Conservation (phyloP, 106 monocot species). For the Acorus calamus region DNA sequence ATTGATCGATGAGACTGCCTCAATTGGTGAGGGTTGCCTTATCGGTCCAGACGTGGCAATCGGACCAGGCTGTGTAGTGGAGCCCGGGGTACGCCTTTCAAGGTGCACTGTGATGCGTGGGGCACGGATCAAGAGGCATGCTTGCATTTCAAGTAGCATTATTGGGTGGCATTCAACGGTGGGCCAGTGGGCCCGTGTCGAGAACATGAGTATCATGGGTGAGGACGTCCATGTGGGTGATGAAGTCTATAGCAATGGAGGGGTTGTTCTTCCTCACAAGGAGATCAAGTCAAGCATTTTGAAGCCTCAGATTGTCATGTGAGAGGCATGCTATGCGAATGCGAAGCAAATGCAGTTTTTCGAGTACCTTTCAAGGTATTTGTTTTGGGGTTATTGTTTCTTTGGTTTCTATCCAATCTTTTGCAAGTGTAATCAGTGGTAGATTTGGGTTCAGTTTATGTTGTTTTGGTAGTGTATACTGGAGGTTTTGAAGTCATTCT, state of each 20-base stretch:
- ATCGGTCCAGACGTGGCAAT: conserved; percentile 65
- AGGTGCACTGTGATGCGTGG: conserved; percentile 59
- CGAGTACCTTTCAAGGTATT: too few species aligned
- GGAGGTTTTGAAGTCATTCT: too few species aligned
- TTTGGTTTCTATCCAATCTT: too few species aligned
- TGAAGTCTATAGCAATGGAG: neutral
- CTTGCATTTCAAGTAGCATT: conserved; percentile 45
- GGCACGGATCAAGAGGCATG: conserved; percentile 48
- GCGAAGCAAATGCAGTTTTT: too few species aligned
- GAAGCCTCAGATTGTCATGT: conserved; percentile 5
- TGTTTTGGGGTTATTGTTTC: too few species aligned
- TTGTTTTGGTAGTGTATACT: too few species aligned
- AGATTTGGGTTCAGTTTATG: too few species aligned
- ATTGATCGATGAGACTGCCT: conserved; percentile 56
- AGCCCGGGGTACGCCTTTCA: conserved; percentile 59
- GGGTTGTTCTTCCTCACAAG: conserved; percentile 3
- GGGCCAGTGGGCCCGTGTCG: too few species aligned
- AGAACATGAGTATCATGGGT: too few species aligned
- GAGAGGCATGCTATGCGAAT: neutral
- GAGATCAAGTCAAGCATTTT: conserved; percentile 6
- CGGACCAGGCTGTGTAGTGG: conserved; percentile 59
- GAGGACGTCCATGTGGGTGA: too few species aligned
- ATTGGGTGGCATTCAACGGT: too few species aligned
- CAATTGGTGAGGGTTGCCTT: conserved; percentile 55
- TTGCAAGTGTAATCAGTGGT: too few species aligned